Evolutionary conservation across 129 eudicot genomes (phyloP).

Genomic region (Helichrysum umbraculigerum): DNA sequence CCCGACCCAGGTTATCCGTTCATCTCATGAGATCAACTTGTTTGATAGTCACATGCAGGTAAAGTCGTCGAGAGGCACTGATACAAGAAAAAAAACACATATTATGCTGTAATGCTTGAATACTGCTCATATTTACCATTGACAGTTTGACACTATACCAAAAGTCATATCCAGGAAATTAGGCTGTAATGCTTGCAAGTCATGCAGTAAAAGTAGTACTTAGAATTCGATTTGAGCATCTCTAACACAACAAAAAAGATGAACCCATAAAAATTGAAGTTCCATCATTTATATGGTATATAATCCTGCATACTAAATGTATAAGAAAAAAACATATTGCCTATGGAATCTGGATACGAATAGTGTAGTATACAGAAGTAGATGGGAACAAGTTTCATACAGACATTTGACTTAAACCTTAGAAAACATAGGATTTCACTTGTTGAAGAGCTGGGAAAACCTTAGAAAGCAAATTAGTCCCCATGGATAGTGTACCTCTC

Average conservation of each 20-base stretch:
- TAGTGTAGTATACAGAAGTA: slow-evolving; percentile 17
- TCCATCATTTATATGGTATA: neutral
- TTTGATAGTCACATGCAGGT: slow-evolving; percentile 94
- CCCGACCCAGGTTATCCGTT: no score
- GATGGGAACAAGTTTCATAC: slow-evolving; percentile 1
- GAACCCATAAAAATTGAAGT: neutral
- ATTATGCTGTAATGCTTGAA: neutral
- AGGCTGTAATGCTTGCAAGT: neutral
- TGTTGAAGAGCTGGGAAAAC: neutral
- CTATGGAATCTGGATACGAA: neutral
- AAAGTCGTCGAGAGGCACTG: slow-evolving; percentile 99
- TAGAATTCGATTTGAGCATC: neutral
- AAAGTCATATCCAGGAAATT: neutral
- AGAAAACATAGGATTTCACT: neutral
- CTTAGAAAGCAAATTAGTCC: slow-evolving; percentile 37
- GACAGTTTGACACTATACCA: no score
- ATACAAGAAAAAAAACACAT: slow-evolving; percentile 98
- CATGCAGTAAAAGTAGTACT: neutral
- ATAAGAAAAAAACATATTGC: slow-evolving; percentile 15
- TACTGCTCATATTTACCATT: no score
- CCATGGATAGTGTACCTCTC: slow-evolving; percentile 96
- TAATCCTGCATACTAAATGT: neutral
- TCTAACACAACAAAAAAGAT: neutral
- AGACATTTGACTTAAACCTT: neutral
- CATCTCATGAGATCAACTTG: neutral